Base-by-base conservation (phyloP, 2,329 filamentous ascomycete species). In the Talaromyces sp. region DNA sequence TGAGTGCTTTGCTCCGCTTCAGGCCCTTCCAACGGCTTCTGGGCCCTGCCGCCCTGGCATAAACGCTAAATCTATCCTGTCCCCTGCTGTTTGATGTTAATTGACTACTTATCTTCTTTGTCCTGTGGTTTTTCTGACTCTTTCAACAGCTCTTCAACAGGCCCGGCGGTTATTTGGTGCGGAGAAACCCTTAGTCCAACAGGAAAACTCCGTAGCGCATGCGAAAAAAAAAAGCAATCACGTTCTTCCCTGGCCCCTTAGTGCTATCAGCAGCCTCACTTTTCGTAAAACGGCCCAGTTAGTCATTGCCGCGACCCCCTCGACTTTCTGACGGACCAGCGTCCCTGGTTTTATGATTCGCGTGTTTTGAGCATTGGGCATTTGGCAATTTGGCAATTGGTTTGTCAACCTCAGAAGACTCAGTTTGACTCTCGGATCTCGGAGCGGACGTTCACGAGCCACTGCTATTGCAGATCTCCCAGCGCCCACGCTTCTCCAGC, bases 241-340 rank as follows among this genome's bases (percentile, higher is more conserved):
- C 56, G 50, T 43, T 41, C 40, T 58, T 37, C 53, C 57, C 57
- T 39, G 51, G 21, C 43, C 35, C 19, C 53, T 40, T 59, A 59
- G 52, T 59, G 57, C 36, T 45, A 48, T 59, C 57, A 59, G 53
- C 57, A 59, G 57, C 57, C 57, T 59, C 57, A 59, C 57, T 59
- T 59, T 57, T 53, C 11, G 43, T 48, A 50, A 56, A 39, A 25
- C 43, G 45, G 40, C 33, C 48, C 43, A 50, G 15, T 17, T 56
- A 21, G 22, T 22, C 11, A 37, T 33, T 39, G 54, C 35, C 11
- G 22, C 28, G 31, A 17, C 17, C 28, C n/a, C 53, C 33, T 46
- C 19, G 22, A 50, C 43, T 19, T 19, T n/a, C 13, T 31, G 17
- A 37, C 41, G 8, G 28, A 31, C 21, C 33, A 45, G 52, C 11